These are phyloP conservation scores for Xerocomellus chrysenteron DNA, from an alignment of 768 basidiomycete species.

Conservation along the genomic window DNA sequence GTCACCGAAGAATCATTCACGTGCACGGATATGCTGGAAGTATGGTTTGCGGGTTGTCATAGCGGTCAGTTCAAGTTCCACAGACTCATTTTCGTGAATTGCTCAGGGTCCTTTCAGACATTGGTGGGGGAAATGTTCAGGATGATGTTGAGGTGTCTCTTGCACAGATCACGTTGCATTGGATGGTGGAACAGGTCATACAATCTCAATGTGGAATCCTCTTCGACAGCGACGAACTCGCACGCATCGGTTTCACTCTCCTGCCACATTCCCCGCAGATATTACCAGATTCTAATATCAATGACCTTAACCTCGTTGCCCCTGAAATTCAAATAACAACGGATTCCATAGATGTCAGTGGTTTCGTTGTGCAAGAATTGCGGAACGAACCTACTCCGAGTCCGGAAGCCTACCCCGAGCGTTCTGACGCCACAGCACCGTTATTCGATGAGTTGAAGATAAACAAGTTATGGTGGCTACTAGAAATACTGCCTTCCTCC, in stretches of 20 bases:
- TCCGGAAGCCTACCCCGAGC: conserved; percentile 10
- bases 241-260: conserved; percentile 38
- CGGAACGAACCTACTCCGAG: neutral
- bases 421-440: conserved; percentile 42
- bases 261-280: neutral
- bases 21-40: conserved; percentile 61
- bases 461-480: conserved; percentile 61
- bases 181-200: conserved; percentile 76
- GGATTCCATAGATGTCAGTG: neutral
- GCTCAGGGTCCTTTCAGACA: conserved; percentile 41
- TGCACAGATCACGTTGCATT: conserved; percentile 62
- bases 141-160: conserved; percentile 45
- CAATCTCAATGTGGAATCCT: conserved; percentile 55
- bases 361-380: neutral
- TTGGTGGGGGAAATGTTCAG: conserved; percentile 62
- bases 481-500: conserved; percentile 60
- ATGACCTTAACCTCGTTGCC: neutral
- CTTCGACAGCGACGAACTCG: conserved; percentile 53
- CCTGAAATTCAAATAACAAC: neutral
- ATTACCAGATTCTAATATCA: neutral
- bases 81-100: neutral
- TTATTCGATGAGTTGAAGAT: conserved; percentile 51
- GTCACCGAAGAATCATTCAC: neutral
- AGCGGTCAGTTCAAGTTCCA: conserved; percentile 44
- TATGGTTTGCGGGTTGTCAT: conserved; percentile 81